A percentile compares a stretch with the other conserved stretches of the same genome.
Evolutionary conservation across 2,329 filamentous ascomycete genomes (phyloP).

Genomic region (Tolypocladium nubicola): DNA sequence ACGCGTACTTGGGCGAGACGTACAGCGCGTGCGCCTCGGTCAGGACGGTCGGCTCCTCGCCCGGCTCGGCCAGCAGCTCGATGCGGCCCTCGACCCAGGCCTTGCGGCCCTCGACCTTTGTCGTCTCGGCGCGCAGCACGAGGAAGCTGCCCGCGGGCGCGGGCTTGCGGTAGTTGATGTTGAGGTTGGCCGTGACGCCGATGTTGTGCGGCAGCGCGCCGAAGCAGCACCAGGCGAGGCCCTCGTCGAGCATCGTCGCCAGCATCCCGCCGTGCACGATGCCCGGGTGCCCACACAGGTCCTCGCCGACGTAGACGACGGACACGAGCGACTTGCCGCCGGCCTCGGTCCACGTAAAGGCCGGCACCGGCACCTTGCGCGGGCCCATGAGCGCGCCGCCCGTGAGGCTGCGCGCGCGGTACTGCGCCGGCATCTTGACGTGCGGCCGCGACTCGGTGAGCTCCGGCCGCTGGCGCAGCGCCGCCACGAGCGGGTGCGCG

Average conservation of each 20-base stretch:
- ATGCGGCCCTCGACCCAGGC: constrained; percentile 86
- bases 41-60: constrained; percentile 54
- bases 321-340: constrained; percentile 59
- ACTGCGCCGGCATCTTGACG: constrained; percentile 65
- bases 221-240: constrained; percentile 79
- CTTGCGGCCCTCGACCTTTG: constrained; percentile 83
- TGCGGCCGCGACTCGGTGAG: constrained; percentile 75
- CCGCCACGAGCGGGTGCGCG: constrained; percentile 61
- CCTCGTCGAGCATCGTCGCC: constrained; percentile 89
- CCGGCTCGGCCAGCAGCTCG: constrained; percentile 58
- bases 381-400: constrained; percentile 68
- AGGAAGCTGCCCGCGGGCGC: constrained; percentile 65
- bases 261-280: constrained; percentile 86
- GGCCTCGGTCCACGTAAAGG: constrained; percentile 64
- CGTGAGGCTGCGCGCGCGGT: constrained; percentile 69
- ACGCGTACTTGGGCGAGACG: constrained; percentile 75
- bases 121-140: constrained; percentile 69
- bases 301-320: constrained; percentile 65
- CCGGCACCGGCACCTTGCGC: constrained; percentile 69
- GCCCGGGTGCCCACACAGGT: constrained; percentile 80
- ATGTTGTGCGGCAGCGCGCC: constrained; percentile 77
- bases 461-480: constrained; percentile 54
- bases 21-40: constrained; percentile 82
- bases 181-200: constrained; percentile 78
- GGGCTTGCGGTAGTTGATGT: constrained; percentile 72